Conservation (phyloP, 345 rosid species). For the Carallia pectinifolia region DNA sequence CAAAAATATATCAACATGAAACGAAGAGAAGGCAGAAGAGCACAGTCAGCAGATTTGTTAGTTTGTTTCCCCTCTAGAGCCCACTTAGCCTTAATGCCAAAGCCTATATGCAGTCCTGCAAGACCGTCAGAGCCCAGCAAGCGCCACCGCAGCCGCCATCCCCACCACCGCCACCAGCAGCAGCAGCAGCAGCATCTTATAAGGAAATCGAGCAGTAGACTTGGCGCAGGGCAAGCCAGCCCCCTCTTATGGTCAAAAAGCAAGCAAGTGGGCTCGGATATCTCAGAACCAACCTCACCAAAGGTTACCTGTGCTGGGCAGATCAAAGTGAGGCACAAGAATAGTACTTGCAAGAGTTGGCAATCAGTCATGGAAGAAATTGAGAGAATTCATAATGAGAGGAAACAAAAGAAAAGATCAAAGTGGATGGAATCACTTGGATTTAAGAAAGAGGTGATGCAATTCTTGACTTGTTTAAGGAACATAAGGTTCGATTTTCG, state of each 20-base stretch:
- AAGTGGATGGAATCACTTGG: slow-evolving; percentile 56
- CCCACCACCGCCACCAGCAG: slow-evolving; percentile 32
- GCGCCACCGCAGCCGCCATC: slow-evolving; percentile 40
- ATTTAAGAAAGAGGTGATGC: slow-evolving; percentile 67
- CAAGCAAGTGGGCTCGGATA: slow-evolving; percentile 52
- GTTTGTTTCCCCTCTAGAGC: slow-evolving; percentile 86
- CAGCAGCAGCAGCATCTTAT: slow-evolving; percentile 23
- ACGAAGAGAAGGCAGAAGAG: slow-evolving; percentile 59
- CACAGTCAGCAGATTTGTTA: slow-evolving; percentile 69
- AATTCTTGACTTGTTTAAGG: slow-evolving; percentile 66
- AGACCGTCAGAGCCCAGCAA: slow-evolving; percentile 42
- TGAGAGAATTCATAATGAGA: slow-evolving; percentile 42
- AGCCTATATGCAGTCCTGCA: slow-evolving; percentile 76
- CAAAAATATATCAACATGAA: slow-evolving; percentile 44
- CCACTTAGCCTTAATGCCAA: slow-evolving; percentile 61
- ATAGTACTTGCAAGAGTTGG: slow-evolving; percentile 64
- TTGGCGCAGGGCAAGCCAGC: slow-evolving; percentile 37
- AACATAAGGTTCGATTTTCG: slow-evolving; percentile 54
- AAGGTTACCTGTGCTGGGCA: slow-evolving; percentile 92
- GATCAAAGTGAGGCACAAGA: slow-evolving; percentile 76
- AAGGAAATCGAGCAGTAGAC: slow-evolving; percentile 38
- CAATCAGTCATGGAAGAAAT: slow-evolving; percentile 66
- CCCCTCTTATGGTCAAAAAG: slow-evolving; percentile 67
- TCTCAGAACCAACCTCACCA: slow-evolving; percentile 80
- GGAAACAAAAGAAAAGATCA: slow-evolving; percentile 35